Evolutionary conservation across 1,284 basidiomycete species (phyloP), one percentile per base, ranked within the genome.

Genomic region (Mixia osmundae): DNA sequence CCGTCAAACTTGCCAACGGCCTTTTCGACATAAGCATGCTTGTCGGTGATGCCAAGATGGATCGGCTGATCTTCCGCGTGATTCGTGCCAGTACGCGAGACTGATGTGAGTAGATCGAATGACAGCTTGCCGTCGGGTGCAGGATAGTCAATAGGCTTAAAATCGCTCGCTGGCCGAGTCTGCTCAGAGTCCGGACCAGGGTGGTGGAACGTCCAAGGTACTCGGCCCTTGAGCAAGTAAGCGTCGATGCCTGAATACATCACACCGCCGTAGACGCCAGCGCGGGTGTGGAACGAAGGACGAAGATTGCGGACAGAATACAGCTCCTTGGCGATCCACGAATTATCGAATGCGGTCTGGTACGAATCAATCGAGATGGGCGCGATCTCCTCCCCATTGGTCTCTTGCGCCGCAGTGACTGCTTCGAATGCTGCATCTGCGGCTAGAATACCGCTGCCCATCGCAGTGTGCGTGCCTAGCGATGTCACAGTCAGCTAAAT

Each of bases 381-480:
- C 25, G 44, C 40, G 19, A 47, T 48, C 11, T 47, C 56, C 47
- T 30, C 44, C 21, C 39, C 43, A n/a, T 45, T 39, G 12, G 43
- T 40, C 25, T 50, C 40, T 38, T 42, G 44, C 27, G 50, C 52
- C 34, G 54, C 47, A 3, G 54, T 49, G 44, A 87, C 58, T 2
- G 69, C 69, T 6, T 72, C 65, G 48, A 67, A 82, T 0, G 79
- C 78, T 0, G 76, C 66, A 56, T 97, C 89, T 3, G 82, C 91
- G 24, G 87, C 89, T 15, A 95, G 64, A 74, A 95, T 95, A 15
- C 89, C 89, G 30, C 76, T 80, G 64, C 95, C 91, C 89, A 97
- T 95, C n/a, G 89, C 87, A 43, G 89, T 95, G 57, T 97, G 91
- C 0, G 87, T 91, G n/a, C 89, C n/a, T n/a, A n/a, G n/a, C n/a